Conservation (phyloP, 202 grass and related monocot genomes). For the Schoenoplectus triqueter region DNA sequence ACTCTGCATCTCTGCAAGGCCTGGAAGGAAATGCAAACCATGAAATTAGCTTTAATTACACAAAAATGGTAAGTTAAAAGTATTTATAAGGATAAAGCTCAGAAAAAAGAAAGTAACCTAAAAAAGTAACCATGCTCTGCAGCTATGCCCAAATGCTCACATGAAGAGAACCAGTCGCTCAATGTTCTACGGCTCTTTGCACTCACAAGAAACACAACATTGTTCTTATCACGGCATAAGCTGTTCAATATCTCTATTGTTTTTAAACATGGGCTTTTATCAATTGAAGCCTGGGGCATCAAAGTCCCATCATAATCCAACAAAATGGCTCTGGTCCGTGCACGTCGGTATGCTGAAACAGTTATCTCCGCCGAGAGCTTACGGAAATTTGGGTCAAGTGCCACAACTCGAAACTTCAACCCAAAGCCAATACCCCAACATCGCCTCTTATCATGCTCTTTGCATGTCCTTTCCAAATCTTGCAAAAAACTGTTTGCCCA, state of each 20-base stretch:
- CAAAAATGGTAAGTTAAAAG: not conserved
- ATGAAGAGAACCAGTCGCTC: constrained; percentile 65
- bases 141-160: constrained; percentile 66
- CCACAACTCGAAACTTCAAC: constrained; percentile 38
- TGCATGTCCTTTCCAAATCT: constrained; percentile 75
- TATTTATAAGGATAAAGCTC: not conserved
- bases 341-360: constrained; percentile 77
- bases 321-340: constrained; percentile 54
- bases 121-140: constrained; percentile 86
- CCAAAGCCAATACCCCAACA: constrained; percentile 96
- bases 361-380: constrained; percentile 75
- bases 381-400: constrained; percentile 70
- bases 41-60: not conserved
- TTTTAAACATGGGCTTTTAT: constrained; percentile 62
- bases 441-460: constrained; percentile 66
- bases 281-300: constrained; percentile 75
- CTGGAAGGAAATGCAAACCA: constrained; percentile 41
- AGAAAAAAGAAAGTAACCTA: constrained; percentile 46
- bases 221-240: constrained; percentile 68
- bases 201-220: constrained; percentile 72
- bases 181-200: constrained; percentile 60
- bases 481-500: constrained; percentile 93
- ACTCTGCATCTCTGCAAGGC: constrained; percentile 64
- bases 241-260: constrained; percentile 66
- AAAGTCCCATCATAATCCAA: constrained; percentile 86